Percentiles rank a stretch among this genome's conserved stretches.
phyloP scores from a whole-genome alignment of 306 rosid species.

The Urtica urens region DNA sequence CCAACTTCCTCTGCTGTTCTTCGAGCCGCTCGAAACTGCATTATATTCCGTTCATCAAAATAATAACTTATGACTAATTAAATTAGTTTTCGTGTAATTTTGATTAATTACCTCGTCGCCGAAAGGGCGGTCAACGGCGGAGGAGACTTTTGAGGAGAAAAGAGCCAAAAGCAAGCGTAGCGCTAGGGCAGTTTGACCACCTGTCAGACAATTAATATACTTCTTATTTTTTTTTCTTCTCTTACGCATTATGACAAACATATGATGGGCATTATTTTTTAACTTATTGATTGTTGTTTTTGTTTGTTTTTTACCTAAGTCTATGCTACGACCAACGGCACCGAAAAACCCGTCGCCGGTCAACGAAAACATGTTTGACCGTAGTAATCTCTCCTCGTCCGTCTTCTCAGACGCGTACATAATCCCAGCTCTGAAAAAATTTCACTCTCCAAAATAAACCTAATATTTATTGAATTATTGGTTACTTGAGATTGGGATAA shows the following conservation, averaged over 20 bases:
- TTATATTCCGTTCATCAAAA: too few relatives aligned
- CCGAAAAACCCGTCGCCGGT: conserved; percentile 77
- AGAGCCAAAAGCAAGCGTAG: conserved; percentile 69
- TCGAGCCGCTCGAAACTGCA: conserved; percentile 78
- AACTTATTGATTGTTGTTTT: background rate
- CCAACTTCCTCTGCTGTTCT: conserved; percentile 79
- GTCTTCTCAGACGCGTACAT: conserved; percentile 51
- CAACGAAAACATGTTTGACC: conserved; percentile 73
- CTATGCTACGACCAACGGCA: conserved; percentile 79
- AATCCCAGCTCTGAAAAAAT: conserved; percentile 96
- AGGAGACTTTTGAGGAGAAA: conserved; percentile 73
- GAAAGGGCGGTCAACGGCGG: conserved; percentile 68
- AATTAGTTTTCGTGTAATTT: too few relatives aligned
- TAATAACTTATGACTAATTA: background rate
- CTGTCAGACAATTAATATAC: conserved; percentile 23
- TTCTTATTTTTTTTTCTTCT: background rate
- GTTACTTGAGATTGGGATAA: conserved; percentile 12
- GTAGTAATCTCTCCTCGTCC: conserved; percentile 37
- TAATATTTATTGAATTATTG: too few relatives aligned
- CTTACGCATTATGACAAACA: conserved; percentile 7
- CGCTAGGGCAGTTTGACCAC: conserved; percentile 88
- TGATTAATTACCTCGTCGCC: conserved; percentile 62
- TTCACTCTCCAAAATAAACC: too few relatives aligned
- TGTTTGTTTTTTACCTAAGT: conserved; percentile 48
- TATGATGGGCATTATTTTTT: background rate